Evolutionary conservation across 139 green algal species (phyloP).

Genomic region (Closterium sp.): DNA sequence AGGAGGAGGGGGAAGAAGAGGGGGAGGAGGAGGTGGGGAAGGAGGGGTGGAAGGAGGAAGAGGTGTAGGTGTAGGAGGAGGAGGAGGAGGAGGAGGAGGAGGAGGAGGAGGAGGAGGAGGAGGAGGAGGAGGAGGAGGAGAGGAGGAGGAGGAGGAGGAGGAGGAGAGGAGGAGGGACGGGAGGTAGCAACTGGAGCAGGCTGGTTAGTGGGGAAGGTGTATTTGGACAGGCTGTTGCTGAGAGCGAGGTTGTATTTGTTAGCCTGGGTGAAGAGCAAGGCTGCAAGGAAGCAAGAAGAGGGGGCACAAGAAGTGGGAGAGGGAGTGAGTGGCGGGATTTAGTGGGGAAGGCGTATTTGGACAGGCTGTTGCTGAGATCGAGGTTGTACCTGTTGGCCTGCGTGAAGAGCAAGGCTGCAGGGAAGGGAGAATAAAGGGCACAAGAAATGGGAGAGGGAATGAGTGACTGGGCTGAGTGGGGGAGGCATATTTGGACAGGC

Average conservation of each 20-base stretch:
- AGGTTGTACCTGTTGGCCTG: neutral
- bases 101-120: slow-evolving; percentile 15
- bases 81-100: neutral
- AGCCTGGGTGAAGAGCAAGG: neutral
- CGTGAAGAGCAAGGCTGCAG: neutral
- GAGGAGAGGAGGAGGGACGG: neutral
- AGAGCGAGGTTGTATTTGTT: neutral
- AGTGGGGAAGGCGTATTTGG: neutral
- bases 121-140: neutral
- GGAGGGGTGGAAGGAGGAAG: neutral
- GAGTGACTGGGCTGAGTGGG: too few species aligned
- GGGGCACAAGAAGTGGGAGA: neutral
- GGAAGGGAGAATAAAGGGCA: neutral
- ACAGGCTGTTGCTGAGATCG: neutral
- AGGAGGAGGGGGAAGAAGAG: neutral
- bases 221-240: neutral
- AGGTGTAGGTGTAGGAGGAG: neutral
- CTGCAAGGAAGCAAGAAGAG: neutral
- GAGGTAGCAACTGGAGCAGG: neutral
- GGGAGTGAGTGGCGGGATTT: neutral
- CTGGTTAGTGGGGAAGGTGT: neutral
- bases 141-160: neutral
- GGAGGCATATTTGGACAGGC: too few species aligned
- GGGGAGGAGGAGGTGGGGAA: neutral
- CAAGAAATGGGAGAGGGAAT: neutral